A percentile compares a stretch with the other conserved stretches of the same genome.
phyloP scores from a whole-genome alignment of 1,139 yeast species.

The Candida smagusa region DNA sequence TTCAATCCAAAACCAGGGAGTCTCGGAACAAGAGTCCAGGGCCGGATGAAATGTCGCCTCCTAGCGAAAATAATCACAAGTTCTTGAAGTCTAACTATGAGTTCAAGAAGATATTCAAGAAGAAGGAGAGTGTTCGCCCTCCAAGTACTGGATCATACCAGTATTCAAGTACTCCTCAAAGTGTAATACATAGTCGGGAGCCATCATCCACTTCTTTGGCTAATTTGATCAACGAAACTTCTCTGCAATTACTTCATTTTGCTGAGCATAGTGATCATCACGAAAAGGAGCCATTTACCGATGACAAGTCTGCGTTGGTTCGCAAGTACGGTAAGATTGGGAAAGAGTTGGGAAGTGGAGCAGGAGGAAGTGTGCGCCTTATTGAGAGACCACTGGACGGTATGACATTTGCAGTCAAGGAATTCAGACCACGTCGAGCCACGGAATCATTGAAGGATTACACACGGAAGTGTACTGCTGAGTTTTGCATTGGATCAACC shows the following conservation, averaged over 20 bases:
- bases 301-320: constrained; percentile 62
- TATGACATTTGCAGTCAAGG: constrained; percentile 93
- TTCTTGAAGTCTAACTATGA: constrained; percentile 37
- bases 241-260: constrained; percentile 39
- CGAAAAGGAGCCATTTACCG: constrained; percentile 42
- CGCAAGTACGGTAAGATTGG: constrained; percentile 90
- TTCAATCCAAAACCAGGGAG: constrained; percentile 2
- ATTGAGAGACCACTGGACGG: constrained; percentile 78
- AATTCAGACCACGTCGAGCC: constrained; percentile 81
- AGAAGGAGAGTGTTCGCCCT: constrained; percentile 17
- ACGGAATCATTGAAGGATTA: constrained; percentile 88
- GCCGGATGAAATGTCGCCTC: constrained; percentile 20
- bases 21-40: background rate
- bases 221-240: constrained; percentile 43
- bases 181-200: constrained; percentile 25
- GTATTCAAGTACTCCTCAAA: constrained; percentile 3
- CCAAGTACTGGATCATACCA: constrained; percentile 2
- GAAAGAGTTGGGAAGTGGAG: constrained; percentile 91
- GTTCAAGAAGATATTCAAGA: constrained; percentile 39
- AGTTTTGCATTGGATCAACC: constrained; percentile 95
- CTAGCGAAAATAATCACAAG: constrained; percentile 16
- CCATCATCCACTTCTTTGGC: constrained; percentile 43
- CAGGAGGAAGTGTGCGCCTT: constrained; percentile 94
- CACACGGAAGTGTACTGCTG: constrained; percentile 93
- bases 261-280: constrained; percentile 27